A percentile compares a stretch with the other conserved stretches of the same genome.
phyloP scores from a whole-genome alignment of 176 grass and related monocot genomes.

The Oryza punctata region DNA sequence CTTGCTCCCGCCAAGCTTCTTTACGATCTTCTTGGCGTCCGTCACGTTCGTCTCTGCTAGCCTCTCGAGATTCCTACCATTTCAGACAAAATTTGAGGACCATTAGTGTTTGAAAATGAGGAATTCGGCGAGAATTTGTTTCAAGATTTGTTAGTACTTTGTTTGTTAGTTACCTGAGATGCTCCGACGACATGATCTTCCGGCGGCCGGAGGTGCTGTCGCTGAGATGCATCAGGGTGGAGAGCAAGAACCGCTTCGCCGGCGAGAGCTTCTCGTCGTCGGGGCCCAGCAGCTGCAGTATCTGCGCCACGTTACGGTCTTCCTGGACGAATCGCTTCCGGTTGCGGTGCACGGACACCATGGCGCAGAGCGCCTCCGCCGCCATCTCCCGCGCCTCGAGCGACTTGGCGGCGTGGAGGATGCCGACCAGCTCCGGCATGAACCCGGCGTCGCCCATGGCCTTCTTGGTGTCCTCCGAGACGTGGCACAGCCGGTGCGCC shows the following conservation, averaged over 20 bases:
- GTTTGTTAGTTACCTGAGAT: constrained; percentile 31
- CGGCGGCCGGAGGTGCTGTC: constrained; percentile 69
- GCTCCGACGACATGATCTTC: constrained; percentile 76
- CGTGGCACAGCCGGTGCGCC: constrained; percentile 50
- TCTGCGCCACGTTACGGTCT: constrained; percentile 54
- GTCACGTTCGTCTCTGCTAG: constrained; percentile 67
- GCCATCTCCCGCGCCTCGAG: constrained; percentile 66
- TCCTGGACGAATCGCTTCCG: constrained; percentile 75
- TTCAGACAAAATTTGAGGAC: background rate
- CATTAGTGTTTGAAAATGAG: background rate
- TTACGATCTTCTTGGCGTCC: constrained; percentile 85
- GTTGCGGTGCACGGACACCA: constrained; percentile 77
- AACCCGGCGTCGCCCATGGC: constrained; percentile 79
- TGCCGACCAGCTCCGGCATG: constrained; percentile 74
- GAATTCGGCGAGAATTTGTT: background rate
- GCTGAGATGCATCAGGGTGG: constrained; percentile 57
- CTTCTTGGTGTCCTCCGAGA: constrained; percentile 68
- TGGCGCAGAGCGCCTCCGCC: constrained; percentile 64
- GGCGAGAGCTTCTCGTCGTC: constrained; percentile 65
- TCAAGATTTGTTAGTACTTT: background rate
- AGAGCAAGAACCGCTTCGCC: constrained; percentile 70
- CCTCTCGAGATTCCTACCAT: constrained; percentile 64
- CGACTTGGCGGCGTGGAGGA: constrained; percentile 48
- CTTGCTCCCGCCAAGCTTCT: constrained; percentile 76
- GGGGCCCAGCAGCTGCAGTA: constrained; percentile 64